A percentile compares a stretch with the other conserved stretches of the same genome.
These are phyloP conservation scores for Scheffersomyces ergatensis DNA, from an alignment of 805 yeast genomes.

Conservation along the genomic window DNA sequence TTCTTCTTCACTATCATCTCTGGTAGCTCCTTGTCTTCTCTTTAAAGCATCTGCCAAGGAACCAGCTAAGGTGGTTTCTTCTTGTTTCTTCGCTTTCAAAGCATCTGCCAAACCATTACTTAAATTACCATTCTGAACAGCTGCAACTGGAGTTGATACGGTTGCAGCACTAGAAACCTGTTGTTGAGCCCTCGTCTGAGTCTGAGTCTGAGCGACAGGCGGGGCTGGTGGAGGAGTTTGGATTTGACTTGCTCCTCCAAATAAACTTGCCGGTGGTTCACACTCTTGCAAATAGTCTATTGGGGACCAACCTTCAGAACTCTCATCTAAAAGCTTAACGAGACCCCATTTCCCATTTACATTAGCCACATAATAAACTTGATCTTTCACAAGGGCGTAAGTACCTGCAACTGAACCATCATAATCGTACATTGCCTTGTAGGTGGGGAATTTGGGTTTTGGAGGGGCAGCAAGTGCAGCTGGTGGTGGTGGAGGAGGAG, in stretches of 20 bases:
- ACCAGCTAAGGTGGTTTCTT: slow-evolving; percentile 67
- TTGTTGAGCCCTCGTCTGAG: slow-evolving; percentile 15
- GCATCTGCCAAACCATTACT: slow-evolving; percentile 70
- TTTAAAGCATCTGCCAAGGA: slow-evolving; percentile 86
- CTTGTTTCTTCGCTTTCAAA: slow-evolving; percentile 58
- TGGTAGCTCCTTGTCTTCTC: slow-evolving; percentile 63
- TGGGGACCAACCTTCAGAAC: slow-evolving; percentile 96
- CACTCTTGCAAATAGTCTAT: slow-evolving; percentile 77
- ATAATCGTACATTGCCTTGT: slow-evolving; percentile 82
- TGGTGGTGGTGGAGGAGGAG: slow-evolving; percentile 51
- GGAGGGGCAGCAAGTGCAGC: slow-evolving; percentile 60
- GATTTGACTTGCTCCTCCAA: slow-evolving; percentile 18
- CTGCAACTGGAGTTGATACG: slow-evolving; percentile 17
- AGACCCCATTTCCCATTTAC: slow-evolving; percentile 94
- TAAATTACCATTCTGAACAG: slow-evolving; percentile 21
- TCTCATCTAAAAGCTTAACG: slow-evolving; percentile 72
- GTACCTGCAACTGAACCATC: slow-evolving; percentile 83
- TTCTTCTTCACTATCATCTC: slow-evolving; percentile 69
- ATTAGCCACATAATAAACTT: slow-evolving; percentile 69
- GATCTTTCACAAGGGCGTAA: slow-evolving; percentile 73
- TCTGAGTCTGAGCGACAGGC: slow-evolving; percentile 16
- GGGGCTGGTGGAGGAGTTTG: slow-evolving; percentile 39
- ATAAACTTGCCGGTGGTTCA: slow-evolving; percentile 41
- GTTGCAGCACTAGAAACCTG: slow-evolving; percentile 8
- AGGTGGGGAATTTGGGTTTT: slow-evolving; percentile 70